Evolutionary conservation across 192 early-diverging fungal species (phyloP).

Genomic region (Dissophora ornata): DNA sequence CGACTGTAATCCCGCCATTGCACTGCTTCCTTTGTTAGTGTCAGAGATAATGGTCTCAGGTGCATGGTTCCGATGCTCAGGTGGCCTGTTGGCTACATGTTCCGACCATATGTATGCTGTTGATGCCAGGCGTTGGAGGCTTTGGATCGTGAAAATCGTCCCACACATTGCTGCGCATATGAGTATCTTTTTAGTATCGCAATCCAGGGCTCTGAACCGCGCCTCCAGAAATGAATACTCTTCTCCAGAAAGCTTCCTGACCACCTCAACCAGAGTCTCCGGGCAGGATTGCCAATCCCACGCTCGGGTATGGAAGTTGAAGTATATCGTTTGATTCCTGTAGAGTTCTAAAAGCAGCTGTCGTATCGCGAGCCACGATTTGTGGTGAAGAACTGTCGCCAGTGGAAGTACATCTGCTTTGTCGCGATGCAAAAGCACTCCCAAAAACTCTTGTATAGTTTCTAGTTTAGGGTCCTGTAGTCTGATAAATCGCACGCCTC

Average conservation of each 20-base stretch:
- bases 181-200: conserved; percentile 45
- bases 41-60: not conserved
- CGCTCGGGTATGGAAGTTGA: conserved; percentile 4
- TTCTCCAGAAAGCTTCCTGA: conserved; percentile 44
- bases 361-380: conserved; percentile 45
- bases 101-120: conserved; percentile 30
- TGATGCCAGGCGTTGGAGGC: conserved; percentile 29
- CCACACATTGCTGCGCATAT: conserved; percentile 48
- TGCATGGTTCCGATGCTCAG: not conserved
- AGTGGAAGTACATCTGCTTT: conserved; percentile 25
- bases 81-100: not conserved
- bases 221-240: conserved; percentile 31
- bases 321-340: conserved; percentile 38
- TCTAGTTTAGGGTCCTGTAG: conserved; percentile 28
- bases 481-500: conserved; percentile 43
- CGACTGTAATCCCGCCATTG: conserved; percentile 47
- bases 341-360: conserved; percentile 40
- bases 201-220: conserved; percentile 31
- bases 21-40: conserved; percentile 23
- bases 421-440: conserved; percentile 20
- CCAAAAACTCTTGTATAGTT: conserved; percentile 41
- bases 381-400: conserved; percentile 29
- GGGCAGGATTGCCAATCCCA: conserved; percentile 45
- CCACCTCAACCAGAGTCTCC: conserved; percentile 27
- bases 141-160: conserved; percentile 22